Percentiles rank a stretch among this genome's conserved stretches.
These are phyloP conservation scores for Chloropicon primus DNA, from an alignment of 139 green algal species.

Conservation along the genomic window DNA sequence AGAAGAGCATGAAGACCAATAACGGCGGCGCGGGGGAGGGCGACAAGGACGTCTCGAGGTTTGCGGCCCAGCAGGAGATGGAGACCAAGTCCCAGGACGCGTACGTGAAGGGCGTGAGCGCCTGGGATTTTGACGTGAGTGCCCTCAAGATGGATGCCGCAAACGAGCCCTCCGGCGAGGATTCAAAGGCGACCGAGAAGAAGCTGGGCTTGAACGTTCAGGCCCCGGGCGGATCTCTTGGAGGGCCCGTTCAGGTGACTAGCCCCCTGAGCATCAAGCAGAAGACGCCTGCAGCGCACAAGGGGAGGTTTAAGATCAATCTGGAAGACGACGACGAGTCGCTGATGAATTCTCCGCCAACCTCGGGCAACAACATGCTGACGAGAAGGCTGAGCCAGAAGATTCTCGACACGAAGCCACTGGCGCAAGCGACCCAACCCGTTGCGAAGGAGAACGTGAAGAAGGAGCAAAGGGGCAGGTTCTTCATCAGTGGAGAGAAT, in stretches of 20 bases:
- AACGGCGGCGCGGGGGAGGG: not conserved
- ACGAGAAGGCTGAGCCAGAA: too few relatives aligned
- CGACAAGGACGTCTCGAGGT: slow-evolving; percentile 2
- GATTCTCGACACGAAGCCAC: too few relatives aligned
- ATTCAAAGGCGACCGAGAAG: slow-evolving; percentile 18
- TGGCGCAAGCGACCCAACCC: too few relatives aligned
- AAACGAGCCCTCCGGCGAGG: slow-evolving; percentile 24
- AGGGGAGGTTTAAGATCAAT: slow-evolving; percentile 71
- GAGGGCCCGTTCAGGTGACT: slow-evolving; percentile 47
- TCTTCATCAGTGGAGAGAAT: not conserved
- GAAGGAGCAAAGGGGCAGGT: not conserved
- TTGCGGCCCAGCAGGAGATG: slow-evolving; percentile 10
- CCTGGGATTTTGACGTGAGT: slow-evolving; percentile 88
- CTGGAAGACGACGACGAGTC: slow-evolving; percentile 31
- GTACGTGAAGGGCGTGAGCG: slow-evolving; percentile 63
- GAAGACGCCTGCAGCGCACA: slow-evolving; percentile 22
- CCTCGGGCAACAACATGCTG: too few relatives aligned
- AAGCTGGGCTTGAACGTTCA: not conserved
- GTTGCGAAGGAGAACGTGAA: too few relatives aligned
- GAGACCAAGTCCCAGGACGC: slow-evolving; percentile 42
- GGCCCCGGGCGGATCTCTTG: not conserved
- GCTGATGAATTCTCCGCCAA: not conserved
- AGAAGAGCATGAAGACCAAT: slow-evolving; percentile 1
- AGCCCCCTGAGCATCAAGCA: slow-evolving; percentile 10
- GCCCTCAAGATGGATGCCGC: slow-evolving; percentile 70